Base-by-base conservation (phyloP, 2,329 filamentous ascomycete genomes). In the Pleoardoris graminearum region DNA sequence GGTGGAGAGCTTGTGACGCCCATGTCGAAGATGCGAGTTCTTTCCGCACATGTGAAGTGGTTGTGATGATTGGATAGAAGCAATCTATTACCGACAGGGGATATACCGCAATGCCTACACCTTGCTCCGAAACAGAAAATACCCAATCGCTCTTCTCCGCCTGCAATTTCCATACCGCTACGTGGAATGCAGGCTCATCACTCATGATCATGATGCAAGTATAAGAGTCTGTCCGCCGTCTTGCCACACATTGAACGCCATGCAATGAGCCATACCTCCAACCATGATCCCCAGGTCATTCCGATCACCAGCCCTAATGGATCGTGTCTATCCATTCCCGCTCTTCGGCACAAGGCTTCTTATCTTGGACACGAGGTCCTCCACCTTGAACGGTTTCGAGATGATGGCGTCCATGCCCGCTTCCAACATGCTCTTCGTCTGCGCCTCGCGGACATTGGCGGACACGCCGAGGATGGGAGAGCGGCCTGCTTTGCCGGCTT, bases 381-480 rank as follows among this genome's bases (percentile, higher is more conserved):
- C 66, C 3, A 73, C 69, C 45, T 73, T 73, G 60, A 73, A 70
- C 0, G 73, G 73, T 47, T 76, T 76, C 39, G 69, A 70, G 21
- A 69, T 75, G 14, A 74, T 62, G 17, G 71, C 69, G 38, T 75
- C 69, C 62, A 73, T 75, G 6, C 73, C 73, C 4, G 73, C 70
- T 2, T 67, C 63, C 6, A 66, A 53, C 62, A 73, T 73, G 6
- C 60, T 62, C 5, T 54, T 54, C 3, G 59, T 73, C 52, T 76
- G 73, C 11, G 57, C 66, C 19, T 70, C 63, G 3, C 69, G 64
- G 3, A 75, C 73, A 17, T 76, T 75, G 3, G 72, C 73, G 2
- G 69, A 73, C 0, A 75, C 72, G 3, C 73, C 73, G 2, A 76
- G 61, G 8, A 76, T 70, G 10, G 68, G 70, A 21, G 69, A 67